A percentile compares a stretch with the other conserved stretches of the same genome.
Evolutionary conservation across 805 yeast species (phyloP).

Genomic region (Metschnikowia anglica): DNA sequence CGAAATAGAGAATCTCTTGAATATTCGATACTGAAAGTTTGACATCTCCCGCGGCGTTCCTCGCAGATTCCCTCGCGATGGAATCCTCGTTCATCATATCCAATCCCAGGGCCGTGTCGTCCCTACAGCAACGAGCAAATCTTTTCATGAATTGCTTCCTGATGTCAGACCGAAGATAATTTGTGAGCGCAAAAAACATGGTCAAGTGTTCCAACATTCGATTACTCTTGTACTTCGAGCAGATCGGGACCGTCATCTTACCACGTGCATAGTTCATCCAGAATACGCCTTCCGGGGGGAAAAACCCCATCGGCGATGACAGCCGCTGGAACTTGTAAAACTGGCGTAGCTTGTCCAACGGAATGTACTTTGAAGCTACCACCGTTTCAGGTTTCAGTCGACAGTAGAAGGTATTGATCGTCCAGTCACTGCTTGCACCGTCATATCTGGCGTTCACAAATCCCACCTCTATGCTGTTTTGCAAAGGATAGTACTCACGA

Average conservation of each 20-base stretch:
- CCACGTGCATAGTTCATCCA: slow-evolving; percentile 29
- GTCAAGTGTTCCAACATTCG: slow-evolving; percentile 50
- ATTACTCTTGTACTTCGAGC: slow-evolving; percentile 48
- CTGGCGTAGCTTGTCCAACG: slow-evolving; percentile 13
- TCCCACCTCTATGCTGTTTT: slow-evolving; percentile 14
- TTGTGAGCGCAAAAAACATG: slow-evolving; percentile 38
- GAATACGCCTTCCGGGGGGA: slow-evolving; percentile 21
- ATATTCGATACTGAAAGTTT: slow-evolving; percentile 25
- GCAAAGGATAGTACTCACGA: slow-evolving; percentile 23
- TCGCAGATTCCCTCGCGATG: slow-evolving; percentile 20
- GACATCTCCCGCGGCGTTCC: slow-evolving; percentile 27
- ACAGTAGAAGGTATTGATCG: slow-evolving; percentile 17
- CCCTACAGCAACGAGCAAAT: slow-evolving; percentile 11
- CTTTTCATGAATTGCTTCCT: slow-evolving; percentile 12
- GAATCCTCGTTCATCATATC: slow-evolving; percentile 28
- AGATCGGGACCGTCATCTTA: slow-evolving; percentile 27
- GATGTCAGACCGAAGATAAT: slow-evolving; percentile 29
- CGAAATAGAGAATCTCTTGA: slow-evolving; percentile 46
- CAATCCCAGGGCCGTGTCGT: slow-evolving; percentile 30
- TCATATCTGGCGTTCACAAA: slow-evolving; percentile 40
- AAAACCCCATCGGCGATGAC: slow-evolving; percentile 35
- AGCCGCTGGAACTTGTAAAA: slow-evolving; percentile 19
- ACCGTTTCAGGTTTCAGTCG: background rate
- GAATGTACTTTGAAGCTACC: slow-evolving; percentile 11
- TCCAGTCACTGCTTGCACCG: slow-evolving; percentile 33